A percentile compares a stretch with the other conserved stretches of the same genome.
Evolutionary conservation across 495 filamentous ascomycete species (phyloP).

Genomic region (Hypoxylon crocopeplum): DNA sequence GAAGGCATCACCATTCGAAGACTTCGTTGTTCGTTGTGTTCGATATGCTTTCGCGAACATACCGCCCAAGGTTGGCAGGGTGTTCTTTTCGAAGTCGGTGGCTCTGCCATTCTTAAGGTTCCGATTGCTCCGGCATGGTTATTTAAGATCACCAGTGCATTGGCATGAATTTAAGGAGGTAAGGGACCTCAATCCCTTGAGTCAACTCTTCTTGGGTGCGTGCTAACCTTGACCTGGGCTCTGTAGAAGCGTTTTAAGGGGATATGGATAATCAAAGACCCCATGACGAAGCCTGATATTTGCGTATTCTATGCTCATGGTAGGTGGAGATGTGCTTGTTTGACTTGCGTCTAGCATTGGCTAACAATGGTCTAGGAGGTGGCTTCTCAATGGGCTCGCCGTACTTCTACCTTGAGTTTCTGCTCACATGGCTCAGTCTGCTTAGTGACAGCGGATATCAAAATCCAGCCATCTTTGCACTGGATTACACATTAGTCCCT

Average conservation of each 20-base stretch:
- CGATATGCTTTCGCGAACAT: slow-evolving; percentile 77
- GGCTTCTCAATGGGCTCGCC: slow-evolving; percentile 79
- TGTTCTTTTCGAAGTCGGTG: slow-evolving; percentile 78
- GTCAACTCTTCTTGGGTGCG: neutral
- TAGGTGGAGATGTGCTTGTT: slow-evolving; percentile 36
- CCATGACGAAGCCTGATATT: slow-evolving; percentile 64
- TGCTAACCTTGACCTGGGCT: slow-evolving; percentile 7
- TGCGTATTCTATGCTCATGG: slow-evolving; percentile 79
- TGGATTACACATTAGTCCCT: slow-evolving; percentile 83
- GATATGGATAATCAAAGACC: slow-evolving; percentile 65
- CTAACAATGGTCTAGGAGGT: slow-evolving; percentile 57
- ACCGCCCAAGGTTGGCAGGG: slow-evolving; percentile 67
- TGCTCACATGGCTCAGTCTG: slow-evolving; percentile 67
- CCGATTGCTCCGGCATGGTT: slow-evolving; percentile 74
- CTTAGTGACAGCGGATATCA: slow-evolving; percentile 64
- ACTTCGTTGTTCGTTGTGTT: slow-evolving; percentile 74
- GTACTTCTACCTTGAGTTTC: slow-evolving; percentile 84
- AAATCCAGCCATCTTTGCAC: slow-evolving; percentile 78
- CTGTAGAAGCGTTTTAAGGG: slow-evolving; percentile 56
- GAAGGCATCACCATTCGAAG: slow-evolving; percentile 71
- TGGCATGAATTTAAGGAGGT: slow-evolving; percentile 67
- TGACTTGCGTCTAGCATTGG: neutral
- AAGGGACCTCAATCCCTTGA: slow-evolving; percentile 8
- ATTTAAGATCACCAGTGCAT: slow-evolving; percentile 60
- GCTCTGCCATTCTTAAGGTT: slow-evolving; percentile 75